Evolutionary conservation across 208 protist genomes (phyloP), one percentile per base, ranked within the genome.

Genomic region (Lotmaria passim): DNA sequence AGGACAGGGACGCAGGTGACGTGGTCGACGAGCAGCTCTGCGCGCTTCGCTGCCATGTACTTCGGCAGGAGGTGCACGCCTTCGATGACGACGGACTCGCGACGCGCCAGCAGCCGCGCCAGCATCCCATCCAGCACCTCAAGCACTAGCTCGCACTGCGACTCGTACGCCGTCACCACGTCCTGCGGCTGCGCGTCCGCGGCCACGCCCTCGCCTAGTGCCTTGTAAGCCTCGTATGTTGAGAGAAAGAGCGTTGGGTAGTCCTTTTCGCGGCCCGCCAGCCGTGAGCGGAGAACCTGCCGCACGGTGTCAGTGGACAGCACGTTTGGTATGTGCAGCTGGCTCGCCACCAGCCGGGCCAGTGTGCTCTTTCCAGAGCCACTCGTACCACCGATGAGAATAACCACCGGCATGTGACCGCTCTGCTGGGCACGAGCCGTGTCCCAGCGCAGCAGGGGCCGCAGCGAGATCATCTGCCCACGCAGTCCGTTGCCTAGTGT

Each of bases 271-370:
- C 65, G 69, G 3, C 70, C 57, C 8, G 55, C 68, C 33, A 87
- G 41, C 6, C 75, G 70, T 14, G 46, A 23, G 15, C 94, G 83
- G 24, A 98, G 62, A 48, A 91, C 81, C 51, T 98, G 92, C 23
- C 96, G 79, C 28, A 98, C 90, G 11, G 82, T 95, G 69, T 98
- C 96, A 8, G 96, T 98, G 4, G 93, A 97, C 15, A 98, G 72
- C 15, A 98, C 81, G 30, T 87, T 87, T 14, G 78, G 71, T 28
- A 97, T 89, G 46, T 89, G 83, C 17, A 98, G 69, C 51, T 95
- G 79, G n/a, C 53, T 84, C 1, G 90, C 89, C n/a, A 97, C 63
- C 10, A 96, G 67, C 17, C 78, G 85, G 8, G 94, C 86, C 3
- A 98, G 68, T 0, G 94, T 97, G 47, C 81, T 93, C 73, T 98